These are phyloP conservation scores for Triticum aestivum DNA, from an alignment of 176 grass and related monocot species.

Conservation along the genomic window DNA sequence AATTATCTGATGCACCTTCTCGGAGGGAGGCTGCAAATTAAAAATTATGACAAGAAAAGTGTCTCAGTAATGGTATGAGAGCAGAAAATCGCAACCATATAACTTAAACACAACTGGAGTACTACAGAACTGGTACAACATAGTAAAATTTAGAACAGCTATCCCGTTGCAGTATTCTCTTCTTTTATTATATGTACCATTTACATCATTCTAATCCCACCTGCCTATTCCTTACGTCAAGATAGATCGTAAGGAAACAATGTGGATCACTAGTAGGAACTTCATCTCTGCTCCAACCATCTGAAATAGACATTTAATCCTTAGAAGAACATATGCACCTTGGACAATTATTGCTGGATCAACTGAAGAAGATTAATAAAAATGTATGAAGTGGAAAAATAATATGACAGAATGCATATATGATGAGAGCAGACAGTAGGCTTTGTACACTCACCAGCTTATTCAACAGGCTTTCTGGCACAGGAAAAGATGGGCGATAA, in stretches of 20 bases:
- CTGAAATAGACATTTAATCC: slow-evolving; percentile 88
- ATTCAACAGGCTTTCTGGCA: slow-evolving; percentile 73
- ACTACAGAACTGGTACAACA: slow-evolving; percentile 17
- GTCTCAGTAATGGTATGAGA: slow-evolving; percentile 40
- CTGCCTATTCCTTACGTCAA: slow-evolving; percentile 92
- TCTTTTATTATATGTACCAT: slow-evolving; percentile 57
- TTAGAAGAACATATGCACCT: slow-evolving; percentile 84
- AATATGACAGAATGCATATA: slow-evolving; percentile 35
- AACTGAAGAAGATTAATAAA: slow-evolving; percentile 72
- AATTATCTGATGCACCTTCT: slow-evolving; percentile 93
- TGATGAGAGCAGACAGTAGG: slow-evolving; percentile 24
- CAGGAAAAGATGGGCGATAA: slow-evolving; percentile 70
- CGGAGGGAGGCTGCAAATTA: slow-evolving; percentile 68
- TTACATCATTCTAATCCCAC: slow-evolving; percentile 91
- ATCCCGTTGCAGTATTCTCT: slow-evolving; percentile 36
- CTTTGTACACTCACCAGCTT: slow-evolving; percentile 70
- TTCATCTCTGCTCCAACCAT: slow-evolving; percentile 99
- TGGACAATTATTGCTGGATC: slow-evolving; percentile 61
- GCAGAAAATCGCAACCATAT: slow-evolving; percentile 26
- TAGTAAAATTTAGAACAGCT: slow-evolving; percentile 32
- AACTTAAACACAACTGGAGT: slow-evolving; percentile 20
- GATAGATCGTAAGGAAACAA: slow-evolving; percentile 80
- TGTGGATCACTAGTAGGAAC: slow-evolving; percentile 83
- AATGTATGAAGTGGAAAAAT: slow-evolving; percentile 57
- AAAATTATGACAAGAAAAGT: slow-evolving; percentile 12